A percentile compares a stretch with the other conserved stretches of the same genome.
Conservation (phyloP, 73 alveolate genomes). For the Paramecium octaurelia region DNA sequence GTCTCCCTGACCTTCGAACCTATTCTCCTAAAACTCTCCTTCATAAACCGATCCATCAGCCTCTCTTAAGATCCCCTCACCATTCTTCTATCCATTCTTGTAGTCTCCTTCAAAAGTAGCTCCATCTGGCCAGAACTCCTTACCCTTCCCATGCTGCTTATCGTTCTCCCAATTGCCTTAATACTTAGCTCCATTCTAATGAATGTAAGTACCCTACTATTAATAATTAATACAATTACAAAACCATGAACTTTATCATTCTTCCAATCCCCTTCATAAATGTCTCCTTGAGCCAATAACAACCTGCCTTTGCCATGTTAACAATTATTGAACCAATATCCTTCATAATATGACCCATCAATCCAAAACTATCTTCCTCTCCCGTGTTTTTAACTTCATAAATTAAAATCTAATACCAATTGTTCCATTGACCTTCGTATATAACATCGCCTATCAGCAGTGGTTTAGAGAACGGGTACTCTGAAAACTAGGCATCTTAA, state of each 20-base stretch:
- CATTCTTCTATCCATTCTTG: slow-evolving; percentile 57
- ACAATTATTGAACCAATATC: slow-evolving; percentile 58
- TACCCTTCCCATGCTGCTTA: slow-evolving; percentile 61
- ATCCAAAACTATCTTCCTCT: slow-evolving; percentile 74
- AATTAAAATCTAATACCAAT: neutral
- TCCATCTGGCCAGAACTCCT: slow-evolving; percentile 71
- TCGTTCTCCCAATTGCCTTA: slow-evolving; percentile 63
- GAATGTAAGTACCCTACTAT: slow-evolving; percentile 51
- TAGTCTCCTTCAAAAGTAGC: slow-evolving; percentile 67
- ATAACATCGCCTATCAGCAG: neutral
- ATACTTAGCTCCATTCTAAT: slow-evolving; percentile 63
- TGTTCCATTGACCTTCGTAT: slow-evolving; percentile 59
- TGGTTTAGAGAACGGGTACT: neutral
- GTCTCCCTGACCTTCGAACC: slow-evolving; percentile 62
- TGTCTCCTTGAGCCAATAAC: slow-evolving; percentile 59
- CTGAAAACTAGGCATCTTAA: neutral
- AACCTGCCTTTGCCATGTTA: slow-evolving; percentile 69
- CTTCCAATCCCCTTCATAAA: slow-evolving; percentile 69
- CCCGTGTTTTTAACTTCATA: slow-evolving; percentile 65
- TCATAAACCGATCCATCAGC: slow-evolving; percentile 65
- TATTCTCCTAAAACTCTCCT: slow-evolving; percentile 61
- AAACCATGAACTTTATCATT: slow-evolving; percentile 72
- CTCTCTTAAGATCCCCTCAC: slow-evolving; percentile 59
- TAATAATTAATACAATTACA: neutral
- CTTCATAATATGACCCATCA: slow-evolving; percentile 67